Conservation (phyloP, 1,284 basidiomycete species). For the Ustilago loliicola region DNA sequence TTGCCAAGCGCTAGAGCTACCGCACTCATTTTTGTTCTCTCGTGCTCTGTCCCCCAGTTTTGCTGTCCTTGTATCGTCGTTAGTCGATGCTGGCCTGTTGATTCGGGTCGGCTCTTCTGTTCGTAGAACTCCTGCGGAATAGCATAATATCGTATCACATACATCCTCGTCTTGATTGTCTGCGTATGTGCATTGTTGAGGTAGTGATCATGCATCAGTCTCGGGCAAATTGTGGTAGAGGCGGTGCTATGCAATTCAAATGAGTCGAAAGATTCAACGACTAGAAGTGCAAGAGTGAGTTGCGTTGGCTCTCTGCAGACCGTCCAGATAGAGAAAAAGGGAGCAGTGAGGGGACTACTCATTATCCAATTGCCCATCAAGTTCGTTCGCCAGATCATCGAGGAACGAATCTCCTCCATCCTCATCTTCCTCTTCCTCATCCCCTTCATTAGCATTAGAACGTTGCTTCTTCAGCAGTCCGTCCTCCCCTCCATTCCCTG, state of each 20-base stretch:
- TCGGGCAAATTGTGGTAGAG: neutral
- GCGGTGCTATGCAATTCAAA: neutral
- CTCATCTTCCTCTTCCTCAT: constrained; percentile 33
- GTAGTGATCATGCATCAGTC: neutral
- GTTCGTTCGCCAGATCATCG: constrained; percentile 61
- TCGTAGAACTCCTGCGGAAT: neutral
- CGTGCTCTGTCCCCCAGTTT: neutral
- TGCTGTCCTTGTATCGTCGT: constrained; percentile 7
- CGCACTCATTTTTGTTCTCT: constrained; percentile 2
- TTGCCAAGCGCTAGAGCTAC: neutral
- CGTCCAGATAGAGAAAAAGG: too few relatives aligned
- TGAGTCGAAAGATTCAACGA: neutral
- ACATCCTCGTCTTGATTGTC: neutral
- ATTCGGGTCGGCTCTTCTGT: constrained; percentile 8
- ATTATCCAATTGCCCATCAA: constrained; percentile 61
- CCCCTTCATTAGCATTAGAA: constrained; percentile 32
- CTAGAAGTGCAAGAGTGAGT: neutral
- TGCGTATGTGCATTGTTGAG: neutral
- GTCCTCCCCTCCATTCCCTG: constrained; percentile 17
- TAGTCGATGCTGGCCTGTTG: constrained; percentile 18
- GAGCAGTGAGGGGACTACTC: constrained; percentile 32
- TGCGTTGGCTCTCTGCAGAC: neutral
- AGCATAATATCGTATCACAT: neutral
- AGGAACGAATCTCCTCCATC: constrained; percentile 58
- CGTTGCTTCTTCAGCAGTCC: constrained; percentile 42